phyloP scores from a whole-genome alignment of 305 asterid species.

The Fraxinus floribunda region DNA sequence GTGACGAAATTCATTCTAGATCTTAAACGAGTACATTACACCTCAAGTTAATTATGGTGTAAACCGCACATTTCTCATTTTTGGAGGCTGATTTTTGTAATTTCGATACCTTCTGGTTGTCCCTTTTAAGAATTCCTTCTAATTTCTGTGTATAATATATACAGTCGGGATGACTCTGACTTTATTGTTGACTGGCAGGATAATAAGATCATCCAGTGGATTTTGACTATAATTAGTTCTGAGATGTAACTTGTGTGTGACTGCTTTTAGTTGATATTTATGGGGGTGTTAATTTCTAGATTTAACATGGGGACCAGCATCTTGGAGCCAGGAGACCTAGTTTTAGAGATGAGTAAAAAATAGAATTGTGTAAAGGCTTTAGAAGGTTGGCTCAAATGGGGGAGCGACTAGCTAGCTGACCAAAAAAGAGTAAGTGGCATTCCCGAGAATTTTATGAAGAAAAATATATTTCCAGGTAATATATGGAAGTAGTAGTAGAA shows the following conservation, averaged over 20 bases:
- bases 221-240: background rate
- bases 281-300: background rate
- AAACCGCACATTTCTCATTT: background rate
- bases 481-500: background rate
- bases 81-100: background rate
- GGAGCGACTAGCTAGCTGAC: background rate
- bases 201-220: background rate
- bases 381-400: background rate
- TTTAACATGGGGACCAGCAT: background rate
- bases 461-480: background rate
- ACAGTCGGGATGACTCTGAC: background rate
- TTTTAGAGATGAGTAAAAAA: background rate
- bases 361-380: background rate
- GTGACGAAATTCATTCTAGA: background rate
- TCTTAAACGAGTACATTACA: background rate
- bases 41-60: background rate
- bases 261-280: background rate
- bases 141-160: background rate
- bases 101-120: background rate
- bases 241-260: background rate
- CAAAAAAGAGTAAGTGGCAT: background rate
- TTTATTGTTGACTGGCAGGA: background rate
- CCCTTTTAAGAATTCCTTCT: background rate
- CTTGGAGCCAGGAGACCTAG: background rate
- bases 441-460: background rate